Evolutionary conservation across 1,284 basidiomycete genomes (phyloP).

Genomic region (Sparassis latifolia): DNA sequence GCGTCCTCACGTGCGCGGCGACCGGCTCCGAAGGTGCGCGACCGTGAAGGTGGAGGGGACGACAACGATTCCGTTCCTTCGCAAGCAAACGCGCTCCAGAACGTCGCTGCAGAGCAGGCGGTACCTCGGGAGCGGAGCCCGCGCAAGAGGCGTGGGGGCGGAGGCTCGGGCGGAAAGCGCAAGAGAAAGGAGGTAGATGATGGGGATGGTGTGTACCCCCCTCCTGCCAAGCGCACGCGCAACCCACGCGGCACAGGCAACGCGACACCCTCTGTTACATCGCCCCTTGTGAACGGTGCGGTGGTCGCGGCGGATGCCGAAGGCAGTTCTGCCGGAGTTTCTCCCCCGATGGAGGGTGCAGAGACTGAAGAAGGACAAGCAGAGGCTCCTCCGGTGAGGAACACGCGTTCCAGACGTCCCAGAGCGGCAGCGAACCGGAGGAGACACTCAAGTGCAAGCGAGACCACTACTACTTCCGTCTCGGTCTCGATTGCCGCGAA

Average conservation of each 20-base stretch:
- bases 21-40: slow-evolving; percentile 47
- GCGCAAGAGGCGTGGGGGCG: slow-evolving; percentile 26
- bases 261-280: slow-evolving; percentile 15
- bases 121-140: slow-evolving; percentile 22
- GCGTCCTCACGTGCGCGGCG: slow-evolving; percentile 43
- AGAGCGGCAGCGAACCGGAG: slow-evolving; percentile 8
- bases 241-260: slow-evolving; percentile 34
- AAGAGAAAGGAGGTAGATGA: slow-evolving; percentile 58
- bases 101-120: slow-evolving; percentile 7
- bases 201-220: slow-evolving; percentile 59
- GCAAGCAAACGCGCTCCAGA: slow-evolving; percentile 6
- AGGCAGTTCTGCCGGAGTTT: slow-evolving; percentile 14
- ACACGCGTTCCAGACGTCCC: slow-evolving; percentile 23
- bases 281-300: slow-evolving; percentile 22
- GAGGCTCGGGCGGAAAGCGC: slow-evolving; percentile 37
- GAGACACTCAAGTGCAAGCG: slow-evolving; percentile 7
- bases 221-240: slow-evolving; percentile 64
- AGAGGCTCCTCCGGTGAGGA: slow-evolving; percentile 9
- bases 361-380: slow-evolving; percentile 11
- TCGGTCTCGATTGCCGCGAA: slow-evolving; percentile 4
- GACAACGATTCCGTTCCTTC: slow-evolving; percentile 2
- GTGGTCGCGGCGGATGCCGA: slow-evolving; percentile 19
- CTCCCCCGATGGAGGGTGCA: slow-evolving; percentile 12
- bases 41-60: slow-evolving; percentile 31
- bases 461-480: slow-evolving; percentile 3